These are phyloP conservation scores for Cutaneotrichosporon sp. DNA, from an alignment of 1,284 basidiomycete genomes.

Conservation along the genomic window DNA sequence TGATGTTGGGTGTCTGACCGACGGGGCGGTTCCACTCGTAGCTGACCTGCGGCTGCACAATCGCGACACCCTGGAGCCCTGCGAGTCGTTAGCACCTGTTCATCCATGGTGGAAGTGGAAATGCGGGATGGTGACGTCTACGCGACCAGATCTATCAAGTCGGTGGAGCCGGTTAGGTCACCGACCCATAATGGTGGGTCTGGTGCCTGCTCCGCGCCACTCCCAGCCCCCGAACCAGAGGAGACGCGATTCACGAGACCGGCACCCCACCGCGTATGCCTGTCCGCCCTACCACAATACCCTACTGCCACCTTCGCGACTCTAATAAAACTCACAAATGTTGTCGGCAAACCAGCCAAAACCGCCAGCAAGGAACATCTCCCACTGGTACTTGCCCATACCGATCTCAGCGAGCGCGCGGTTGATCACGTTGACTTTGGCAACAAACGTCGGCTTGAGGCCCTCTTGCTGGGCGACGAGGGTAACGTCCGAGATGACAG, in stretches of 20 bases:
- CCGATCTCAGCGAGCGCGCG: constrained; percentile 55
- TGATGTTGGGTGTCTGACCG: constrained; percentile 15
- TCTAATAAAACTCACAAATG: constrained; percentile 48
- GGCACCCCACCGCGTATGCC: not conserved
- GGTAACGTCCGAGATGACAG: constrained; percentile 23
- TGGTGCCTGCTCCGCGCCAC: not conserved
- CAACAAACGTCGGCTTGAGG: constrained; percentile 36
- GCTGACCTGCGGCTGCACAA: constrained; percentile 58
- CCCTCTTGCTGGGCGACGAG: constrained; percentile 30
- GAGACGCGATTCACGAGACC: not conserved
- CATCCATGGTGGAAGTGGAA: not conserved
- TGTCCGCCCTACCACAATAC: not conserved
- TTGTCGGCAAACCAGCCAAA: constrained; percentile 53
- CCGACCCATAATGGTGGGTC: not conserved
- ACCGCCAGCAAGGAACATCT: constrained; percentile 61
- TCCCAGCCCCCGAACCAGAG: not conserved
- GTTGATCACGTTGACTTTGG: constrained; percentile 40
- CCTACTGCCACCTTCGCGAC: not conserved
- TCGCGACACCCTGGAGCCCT: constrained; percentile 59
- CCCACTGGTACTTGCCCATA: constrained; percentile 63
- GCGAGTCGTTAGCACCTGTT: constrained; percentile 13
- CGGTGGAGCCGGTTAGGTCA: not conserved
- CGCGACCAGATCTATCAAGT: not conserved
- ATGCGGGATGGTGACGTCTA: not conserved
- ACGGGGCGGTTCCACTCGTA: constrained; percentile 51